Evolutionary conservation across 257 asterid species (phyloP).

Genomic region (Solanum ahanhuiri): DNA sequence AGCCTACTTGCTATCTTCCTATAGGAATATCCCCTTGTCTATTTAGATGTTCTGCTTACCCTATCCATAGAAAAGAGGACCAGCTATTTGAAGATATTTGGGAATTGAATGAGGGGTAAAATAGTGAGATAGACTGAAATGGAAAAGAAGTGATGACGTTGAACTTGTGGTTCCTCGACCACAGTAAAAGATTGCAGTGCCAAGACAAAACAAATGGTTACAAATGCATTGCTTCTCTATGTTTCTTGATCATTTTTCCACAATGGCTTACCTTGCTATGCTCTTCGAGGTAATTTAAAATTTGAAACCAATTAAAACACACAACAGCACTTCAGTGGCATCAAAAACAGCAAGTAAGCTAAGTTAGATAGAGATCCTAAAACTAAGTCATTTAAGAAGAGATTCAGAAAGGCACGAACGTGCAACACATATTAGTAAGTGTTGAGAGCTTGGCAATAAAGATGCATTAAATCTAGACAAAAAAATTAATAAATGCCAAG

Average conservation of each 20-base stretch:
- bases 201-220: background rate
- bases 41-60: background rate
- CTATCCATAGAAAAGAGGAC: background rate
- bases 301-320: background rate
- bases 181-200: background rate
- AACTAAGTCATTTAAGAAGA: background rate
- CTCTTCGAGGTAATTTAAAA: background rate
- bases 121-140: background rate
- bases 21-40: background rate
- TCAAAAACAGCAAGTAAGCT: background rate
- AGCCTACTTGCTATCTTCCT: background rate
- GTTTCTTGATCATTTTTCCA: background rate
- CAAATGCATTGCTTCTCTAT: background rate
- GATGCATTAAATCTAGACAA: background rate
- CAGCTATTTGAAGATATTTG: background rate
- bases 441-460: background rate
- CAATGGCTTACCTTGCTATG: background rate
- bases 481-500: background rate
- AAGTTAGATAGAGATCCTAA: background rate
- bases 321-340: background rate
- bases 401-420: background rate
- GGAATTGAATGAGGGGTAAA: background rate
- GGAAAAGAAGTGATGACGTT: background rate
- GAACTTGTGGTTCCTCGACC: background rate
- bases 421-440: background rate